Evolutionary conservation across 2,329 filamentous ascomycete genomes (phyloP).

Genomic region (Ceratocystis papillata): DNA sequence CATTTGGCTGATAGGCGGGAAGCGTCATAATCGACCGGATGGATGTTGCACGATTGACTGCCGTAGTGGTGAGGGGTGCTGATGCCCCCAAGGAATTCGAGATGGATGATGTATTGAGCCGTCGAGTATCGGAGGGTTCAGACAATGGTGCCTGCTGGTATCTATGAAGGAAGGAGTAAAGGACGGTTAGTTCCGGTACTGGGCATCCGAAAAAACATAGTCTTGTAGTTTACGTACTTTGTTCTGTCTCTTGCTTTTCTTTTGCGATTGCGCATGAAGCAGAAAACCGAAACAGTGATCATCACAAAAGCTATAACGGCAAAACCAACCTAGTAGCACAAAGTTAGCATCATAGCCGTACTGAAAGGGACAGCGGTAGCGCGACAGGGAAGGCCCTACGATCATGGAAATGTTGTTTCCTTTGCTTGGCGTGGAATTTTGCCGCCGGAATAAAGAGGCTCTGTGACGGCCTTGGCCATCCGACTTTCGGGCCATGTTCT

Average conservation of each 20-base stretch:
- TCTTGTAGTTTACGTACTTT: conserved; percentile 14
- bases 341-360: not conserved
- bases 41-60: conserved; percentile 70
- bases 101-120: conserved; percentile 16
- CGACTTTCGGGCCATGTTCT: not conserved
- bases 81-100: conserved; percentile 13
- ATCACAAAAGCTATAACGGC: conserved; percentile 20
- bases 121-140: conserved; percentile 22
- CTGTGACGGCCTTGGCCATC: not conserved
- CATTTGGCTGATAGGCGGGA: conserved; percentile 66
- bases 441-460: not conserved
- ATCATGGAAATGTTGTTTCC: conserved; percentile 23
- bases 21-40: conserved; percentile 90
- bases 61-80: conserved; percentile 19
- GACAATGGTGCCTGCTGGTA: conserved; percentile 24
- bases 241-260: conserved; percentile 15
- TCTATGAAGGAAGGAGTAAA: conserved; percentile 4
- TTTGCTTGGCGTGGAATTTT: not conserved
- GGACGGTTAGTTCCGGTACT: not conserved
- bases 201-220: not conserved
- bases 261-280: conserved; percentile 25
- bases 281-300: conserved; percentile 21
- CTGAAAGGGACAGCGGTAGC: too few species aligned
- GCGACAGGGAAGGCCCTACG: not conserved
- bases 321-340: conserved; percentile 19